A percentile compares a stretch with the other conserved stretches of the same genome.
phyloP scores from a whole-genome alignment of 1,284 basidiomycete genomes.

The Sanguinoderma infundibulare region DNA sequence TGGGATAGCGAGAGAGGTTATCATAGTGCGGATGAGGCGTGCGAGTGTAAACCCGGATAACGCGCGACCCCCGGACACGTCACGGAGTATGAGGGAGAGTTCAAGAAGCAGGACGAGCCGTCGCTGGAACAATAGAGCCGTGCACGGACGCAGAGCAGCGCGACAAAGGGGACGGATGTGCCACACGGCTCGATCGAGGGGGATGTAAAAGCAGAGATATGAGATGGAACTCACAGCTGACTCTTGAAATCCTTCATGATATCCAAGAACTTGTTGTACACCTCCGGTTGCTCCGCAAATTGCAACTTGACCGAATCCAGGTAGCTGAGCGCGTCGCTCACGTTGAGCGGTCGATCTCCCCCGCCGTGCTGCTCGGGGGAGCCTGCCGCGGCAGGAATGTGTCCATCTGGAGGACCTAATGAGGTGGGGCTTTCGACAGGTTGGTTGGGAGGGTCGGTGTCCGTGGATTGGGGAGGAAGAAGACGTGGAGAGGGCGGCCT shows the following conservation, averaged over 20 bases:
- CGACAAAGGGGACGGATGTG: background rate
- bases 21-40: no score
- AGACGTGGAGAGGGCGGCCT: background rate
- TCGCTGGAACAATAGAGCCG: no score
- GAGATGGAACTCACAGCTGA: conserved; percentile 64
- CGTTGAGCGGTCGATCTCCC: conserved; percentile 64
- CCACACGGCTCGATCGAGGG: background rate
- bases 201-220: background rate
- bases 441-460: background rate
- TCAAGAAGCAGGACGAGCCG: no score
- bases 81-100: no score
- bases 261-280: conserved; percentile 94
- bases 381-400: background rate
- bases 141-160: conserved; percentile 10
- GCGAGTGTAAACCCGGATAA: no score
- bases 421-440: background rate
- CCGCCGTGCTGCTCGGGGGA: background rate
- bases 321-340: conserved; percentile 92
- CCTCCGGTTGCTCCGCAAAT: conserved; percentile 87
- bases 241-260: conserved; percentile 99
- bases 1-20: no score
- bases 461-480: background rate
- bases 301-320: conserved; percentile 92
- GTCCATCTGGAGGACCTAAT: background rate
- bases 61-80: no score